Evolutionary conservation across 257 asterid species (phyloP), one percentile per base, ranked within the genome.

Genomic region (Scutellaria baicalensis): DNA sequence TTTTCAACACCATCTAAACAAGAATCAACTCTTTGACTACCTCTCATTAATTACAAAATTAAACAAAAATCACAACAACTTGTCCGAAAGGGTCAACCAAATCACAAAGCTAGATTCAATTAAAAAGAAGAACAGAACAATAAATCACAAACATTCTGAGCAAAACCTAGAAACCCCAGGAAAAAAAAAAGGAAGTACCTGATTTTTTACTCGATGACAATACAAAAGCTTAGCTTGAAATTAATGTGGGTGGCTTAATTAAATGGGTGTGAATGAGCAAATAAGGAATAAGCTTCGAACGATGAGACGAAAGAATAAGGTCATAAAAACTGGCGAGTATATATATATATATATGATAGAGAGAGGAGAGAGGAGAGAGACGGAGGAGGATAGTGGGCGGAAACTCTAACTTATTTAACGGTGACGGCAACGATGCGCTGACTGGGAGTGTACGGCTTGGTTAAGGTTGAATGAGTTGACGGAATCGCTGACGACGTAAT

Each of bases 1-100:
- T 44, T 44, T 44, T 44, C 50, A 44, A 44, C 16, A 1, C 2
- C 11, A 6, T 7, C 43, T 8, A 39, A 9, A n/a, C 10, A 45
- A 74, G 74, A 47, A 14, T 69, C 74, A 78, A 69, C 71, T 60
- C 67, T 56, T 79, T 75, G 83, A 79, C 80, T 45, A 55, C 31
- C n/a, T 76, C 77, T 59, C 66, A 33, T 9, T 61, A 45, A 27
- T 56, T 35, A n/a, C 35, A 43, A 58, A 14, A 0, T 10, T n/a
- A 2, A 42, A 42, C 1, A 8, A 45, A 43, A 60, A 38, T 4
- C 9, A 36, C 50, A 10, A 17, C 43, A 16, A 66, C 6, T 65
- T 31, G 36, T 20, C 9, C 48, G 49, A 35, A 42, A 59, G 33
- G 49, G 27, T 14, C n/a, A 6, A 62, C 27, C 14, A 13, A 77